Evolutionary conservation across 345 rosid genomes (phyloP), one percentile per base, ranked within the genome.

Genomic region (Euphorbia tirucalli): DNA sequence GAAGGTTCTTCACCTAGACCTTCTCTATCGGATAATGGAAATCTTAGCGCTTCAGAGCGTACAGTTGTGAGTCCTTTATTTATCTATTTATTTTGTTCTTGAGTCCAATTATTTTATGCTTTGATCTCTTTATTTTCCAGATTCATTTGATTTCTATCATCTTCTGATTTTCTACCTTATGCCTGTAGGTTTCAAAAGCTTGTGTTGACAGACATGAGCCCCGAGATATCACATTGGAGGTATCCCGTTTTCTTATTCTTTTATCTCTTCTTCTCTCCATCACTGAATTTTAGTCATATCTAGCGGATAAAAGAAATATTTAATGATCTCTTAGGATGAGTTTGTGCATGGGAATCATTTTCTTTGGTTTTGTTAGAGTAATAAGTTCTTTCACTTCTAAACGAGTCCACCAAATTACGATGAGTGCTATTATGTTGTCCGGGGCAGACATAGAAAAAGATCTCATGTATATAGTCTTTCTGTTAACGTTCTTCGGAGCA

Each of bases 1-100:
- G 97, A 93, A 72, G 97, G 92, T 24, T 86, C 89, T 73, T 83
- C 95, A 2, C 98, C 97, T 3, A 84, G 87, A 62, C 86, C 85
- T 55, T 88, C 96, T 11, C 74, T 89, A 13, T 89, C 92, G 0
- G 97, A 88, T 61, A 84, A 82, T 65, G 87, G 92, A 48, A 76
- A 58, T 68, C 63, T 73, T 65, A 78, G 65, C 64, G 75, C 65
- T 73, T 68, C 90, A 41, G 98, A 91, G 49, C 81, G 71, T 61
- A 18, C 89, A 57, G 72, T 83, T 67, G 98, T 90, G 70, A 85
- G 91, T 86, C 25, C 65, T 70, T 65, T 57, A 55, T 63, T 65
- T 68, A 24, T 21, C 61, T 60, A 55, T 63, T 66, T 68, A 24
- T 15, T 67, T 60, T 48, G 59, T 74, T 39, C 52, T 19, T 32